Base-by-base conservation (phyloP, 331 rosid species). In the Saraca asoca region DNA sequence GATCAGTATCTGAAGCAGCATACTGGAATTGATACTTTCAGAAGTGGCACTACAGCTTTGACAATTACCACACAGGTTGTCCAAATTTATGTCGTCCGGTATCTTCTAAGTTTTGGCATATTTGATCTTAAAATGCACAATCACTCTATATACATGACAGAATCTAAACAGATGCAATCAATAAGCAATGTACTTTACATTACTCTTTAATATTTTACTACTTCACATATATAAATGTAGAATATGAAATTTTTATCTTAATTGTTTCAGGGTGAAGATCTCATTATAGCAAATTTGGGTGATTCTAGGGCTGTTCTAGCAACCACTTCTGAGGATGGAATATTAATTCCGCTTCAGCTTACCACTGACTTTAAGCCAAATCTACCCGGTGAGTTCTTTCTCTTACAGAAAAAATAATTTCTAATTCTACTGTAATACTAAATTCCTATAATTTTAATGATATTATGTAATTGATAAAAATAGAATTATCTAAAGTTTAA, bases 231-330 rank as follows among this genome's bases (percentile, higher is more conserved):
- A 24, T 24, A n/a, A n/a, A n/a, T n/a, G n/a, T n/a, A n/a, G n/a
- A n/a, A n/a, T n/a, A n/a, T n/a, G n/a, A n/a, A n/a, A n/a, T n/a
- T n/a, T n/a, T n/a, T n/a, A n/a, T n/a, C n/a, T 24, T 1, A 24
- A 24, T 24, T 24, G 3, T 24, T 24, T 24, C 31, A 91, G 95
- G 95, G 89, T 5, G 87, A 83, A 55, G 66, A 78, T 44, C 91
- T 90, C 48, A 70, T 83, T 15, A 55, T 82, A 52, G 91, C 91
- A 72, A 88, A 91, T 43, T 72, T 82, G 6, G 94, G 95, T 6
- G 95, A 86, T 55, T 88, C 94, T 11, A 71, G 95, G 52, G 88
- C 93, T 16, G 95, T 91, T 0, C 79, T 91, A 65, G 91, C 87
- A 12, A 78, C 89, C 6, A 74, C 80, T 60, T 79, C 77, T 12